A percentile compares a stretch with the other conserved stretches of the same genome.
Evolutionary conservation across 2,329 filamentous ascomycete species (phyloP).

Genomic region (Sporothrix schenckii): DNA sequence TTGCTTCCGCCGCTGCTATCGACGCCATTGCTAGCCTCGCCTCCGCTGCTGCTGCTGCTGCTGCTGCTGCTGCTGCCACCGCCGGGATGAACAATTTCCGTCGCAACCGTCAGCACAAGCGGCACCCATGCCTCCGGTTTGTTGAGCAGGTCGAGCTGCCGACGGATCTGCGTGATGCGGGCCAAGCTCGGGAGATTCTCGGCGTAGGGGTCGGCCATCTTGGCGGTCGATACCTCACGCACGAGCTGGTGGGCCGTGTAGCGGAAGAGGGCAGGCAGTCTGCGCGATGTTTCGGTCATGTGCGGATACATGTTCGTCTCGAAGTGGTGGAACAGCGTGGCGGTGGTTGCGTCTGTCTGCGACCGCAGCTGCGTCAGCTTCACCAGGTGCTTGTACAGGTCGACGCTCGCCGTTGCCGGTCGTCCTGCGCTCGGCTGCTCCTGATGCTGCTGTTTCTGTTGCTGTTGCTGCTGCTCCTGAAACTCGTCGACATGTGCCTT

Average conservation of each 20-base stretch:
- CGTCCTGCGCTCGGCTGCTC: constrained; percentile 27
- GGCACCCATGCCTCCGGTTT: constrained; percentile 43
- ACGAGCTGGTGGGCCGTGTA: constrained; percentile 41
- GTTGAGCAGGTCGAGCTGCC: constrained; percentile 44
- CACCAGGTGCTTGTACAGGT: constrained; percentile 40
- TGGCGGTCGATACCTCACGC: constrained; percentile 42
- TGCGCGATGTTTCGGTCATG: constrained; percentile 37
- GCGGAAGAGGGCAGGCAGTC: constrained; percentile 42
- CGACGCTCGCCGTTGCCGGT: constrained; percentile 30
- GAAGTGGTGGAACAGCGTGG: constrained; percentile 43
- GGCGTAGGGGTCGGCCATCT: constrained; percentile 41
- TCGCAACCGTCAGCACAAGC: constrained; percentile 44
- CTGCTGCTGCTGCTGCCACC: not conserved
- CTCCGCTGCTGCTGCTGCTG: not conserved
- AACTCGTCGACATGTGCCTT: constrained; percentile 1
- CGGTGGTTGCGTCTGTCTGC: constrained; percentile 33
- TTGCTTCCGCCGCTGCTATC: too few relatives aligned
- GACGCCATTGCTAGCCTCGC: too few relatives aligned
- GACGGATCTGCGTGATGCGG: constrained; percentile 45
- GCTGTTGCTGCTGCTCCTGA: not conserved
- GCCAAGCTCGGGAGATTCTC: constrained; percentile 45
- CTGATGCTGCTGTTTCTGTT: not conserved
- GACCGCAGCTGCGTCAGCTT: constrained; percentile 41
- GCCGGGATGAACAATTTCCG: constrained; percentile 38
- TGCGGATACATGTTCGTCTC: constrained; percentile 41